Evolutionary conservation across 176 grass and related monocot species (phyloP), one percentile per base, ranked within the genome.

Genomic region (Oryza punctata): DNA sequence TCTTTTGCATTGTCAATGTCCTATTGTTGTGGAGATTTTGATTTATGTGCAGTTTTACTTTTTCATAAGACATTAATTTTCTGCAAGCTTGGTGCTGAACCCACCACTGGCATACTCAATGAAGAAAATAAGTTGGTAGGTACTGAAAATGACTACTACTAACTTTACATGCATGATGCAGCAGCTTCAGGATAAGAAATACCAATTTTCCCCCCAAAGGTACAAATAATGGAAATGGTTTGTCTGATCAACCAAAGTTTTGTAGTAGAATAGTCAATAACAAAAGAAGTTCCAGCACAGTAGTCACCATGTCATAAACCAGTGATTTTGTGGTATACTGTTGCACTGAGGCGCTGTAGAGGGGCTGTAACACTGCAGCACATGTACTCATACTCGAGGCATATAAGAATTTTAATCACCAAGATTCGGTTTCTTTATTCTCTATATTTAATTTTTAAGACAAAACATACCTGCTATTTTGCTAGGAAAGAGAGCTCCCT

Each of bases 121-220:
- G 76, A 28, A 28, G 33, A 60, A 61, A 65, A 79, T 25, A 71
- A 65, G n/a, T 79, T 80, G 29, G 68, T 79, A 25, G 60, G 61
- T 78, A 18, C 61, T 66, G 38, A 47, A 67, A 79, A 67, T 66
- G 63, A 67, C 75, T 63, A 33, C 50, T 9, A 40, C 72, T 76
- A 67, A 85, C 27, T 63, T 49, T 72, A 64, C 43, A 27, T 64
- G 24, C 66, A 70, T 24, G 23, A 6, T 66, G 33, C 44, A 65
- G 61, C 43, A 11, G 77, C 10, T 9, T 67, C 16, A 67, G 41
- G 40, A 33, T 50, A 68, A 35, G 28, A 69, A 68, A 35, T 49
- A 50, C 78, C 50, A 3, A 21, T 19, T 52, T 57, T 52, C 8
- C 14, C 14, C 46, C 3, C 46, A 49, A 57, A 57, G 16, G 5